Evolutionary conservation across 2,329 filamentous ascomycete species (phyloP).

Genomic region (Fusarium pseudonygamai): DNA sequence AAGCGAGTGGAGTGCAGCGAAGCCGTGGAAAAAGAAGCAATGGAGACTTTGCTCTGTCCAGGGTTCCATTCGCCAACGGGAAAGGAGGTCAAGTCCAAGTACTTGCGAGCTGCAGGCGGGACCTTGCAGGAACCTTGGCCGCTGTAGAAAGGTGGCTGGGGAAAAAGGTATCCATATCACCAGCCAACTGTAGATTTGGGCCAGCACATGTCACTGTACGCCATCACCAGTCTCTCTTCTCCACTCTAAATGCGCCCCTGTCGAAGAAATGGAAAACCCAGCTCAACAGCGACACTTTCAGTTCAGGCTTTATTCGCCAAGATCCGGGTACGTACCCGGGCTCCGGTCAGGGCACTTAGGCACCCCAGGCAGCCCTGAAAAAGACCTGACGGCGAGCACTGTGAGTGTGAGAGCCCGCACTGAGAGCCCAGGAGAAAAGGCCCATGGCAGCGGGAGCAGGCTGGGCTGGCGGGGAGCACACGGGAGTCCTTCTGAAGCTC

Average conservation of each 20-base stretch:
- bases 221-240: neutral
- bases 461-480: slow-evolving; percentile 4
- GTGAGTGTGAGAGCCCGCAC: neutral
- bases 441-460: neutral
- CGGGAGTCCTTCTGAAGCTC: slow-evolving; percentile 1
- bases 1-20: slow-evolving; percentile 31
- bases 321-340: slow-evolving; percentile 32
- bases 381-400: slow-evolving; percentile 4
- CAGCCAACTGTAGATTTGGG: neutral
- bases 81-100: slow-evolving; percentile 19
- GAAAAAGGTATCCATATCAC: neutral
- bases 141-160: slow-evolving; percentile 4
- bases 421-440: neutral
- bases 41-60: slow-evolving; percentile 24
- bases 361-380: slow-evolving; percentile 21
- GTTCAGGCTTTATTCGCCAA: slow-evolving; percentile 28
- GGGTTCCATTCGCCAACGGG: slow-evolving; percentile 12
- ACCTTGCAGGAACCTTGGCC: slow-evolving; percentile 21
- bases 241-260: slow-evolving; percentile 30
- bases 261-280: slow-evolving; percentile 35
- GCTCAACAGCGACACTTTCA: slow-evolving; percentile 15
- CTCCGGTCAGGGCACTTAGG: slow-evolving; percentile 29
- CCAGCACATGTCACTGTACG: slow-evolving; percentile 15
- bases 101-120: slow-evolving; percentile 10
- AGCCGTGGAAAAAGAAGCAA: slow-evolving; percentile 37